Percentiles rank a stretch among this genome's conserved stretches.
Evolutionary conservation across 2,329 filamentous ascomycete species (phyloP).

Genomic region (Nothophaeocryptopus gaeumannii): DNA sequence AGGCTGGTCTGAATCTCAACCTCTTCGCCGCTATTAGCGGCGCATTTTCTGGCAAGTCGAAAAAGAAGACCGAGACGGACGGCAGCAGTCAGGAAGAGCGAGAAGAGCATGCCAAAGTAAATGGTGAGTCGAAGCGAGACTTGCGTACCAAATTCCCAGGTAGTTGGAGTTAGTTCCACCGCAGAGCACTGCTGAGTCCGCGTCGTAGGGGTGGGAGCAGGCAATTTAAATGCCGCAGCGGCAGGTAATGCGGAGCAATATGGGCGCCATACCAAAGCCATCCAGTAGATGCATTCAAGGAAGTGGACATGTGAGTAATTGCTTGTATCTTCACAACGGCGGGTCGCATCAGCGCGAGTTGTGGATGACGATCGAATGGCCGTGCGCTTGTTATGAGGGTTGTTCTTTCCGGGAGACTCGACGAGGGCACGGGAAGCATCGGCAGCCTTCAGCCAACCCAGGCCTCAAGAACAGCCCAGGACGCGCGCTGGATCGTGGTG

Average conservation of each 20-base stretch:
- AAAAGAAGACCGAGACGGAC: slow-evolving; percentile 31
- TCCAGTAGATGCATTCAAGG: slow-evolving; percentile 15
- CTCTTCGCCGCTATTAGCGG: slow-evolving; percentile 37
- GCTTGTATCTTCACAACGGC: no score
- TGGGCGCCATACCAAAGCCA: slow-evolving; percentile 21
- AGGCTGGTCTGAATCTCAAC: slow-evolving; percentile 40
- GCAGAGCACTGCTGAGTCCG: background rate
- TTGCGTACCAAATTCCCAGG: no score
- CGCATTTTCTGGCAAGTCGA: slow-evolving; percentile 34
- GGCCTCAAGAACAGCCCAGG: no score
- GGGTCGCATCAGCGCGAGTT: no score
- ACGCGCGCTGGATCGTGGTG: no score
- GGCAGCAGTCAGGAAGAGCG: slow-evolving; percentile 30
- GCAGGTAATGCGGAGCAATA: slow-evolving; percentile 30
- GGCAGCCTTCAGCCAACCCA: no score
- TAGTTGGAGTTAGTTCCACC: no score
- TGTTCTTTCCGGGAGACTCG: no score
- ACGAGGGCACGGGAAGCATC: no score
- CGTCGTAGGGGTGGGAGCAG: slow-evolving; percentile 29
- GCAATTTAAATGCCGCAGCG: slow-evolving; percentile 25
- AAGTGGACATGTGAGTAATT: no score
- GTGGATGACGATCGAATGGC: no score
- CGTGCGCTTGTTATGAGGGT: no score
- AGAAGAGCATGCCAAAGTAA: slow-evolving; percentile 29
- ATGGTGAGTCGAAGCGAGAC: slow-evolving; percentile 22